Evolutionary conservation across 75 land plant genomes (phyloP).

Genomic region (Pinus taeda): DNA sequence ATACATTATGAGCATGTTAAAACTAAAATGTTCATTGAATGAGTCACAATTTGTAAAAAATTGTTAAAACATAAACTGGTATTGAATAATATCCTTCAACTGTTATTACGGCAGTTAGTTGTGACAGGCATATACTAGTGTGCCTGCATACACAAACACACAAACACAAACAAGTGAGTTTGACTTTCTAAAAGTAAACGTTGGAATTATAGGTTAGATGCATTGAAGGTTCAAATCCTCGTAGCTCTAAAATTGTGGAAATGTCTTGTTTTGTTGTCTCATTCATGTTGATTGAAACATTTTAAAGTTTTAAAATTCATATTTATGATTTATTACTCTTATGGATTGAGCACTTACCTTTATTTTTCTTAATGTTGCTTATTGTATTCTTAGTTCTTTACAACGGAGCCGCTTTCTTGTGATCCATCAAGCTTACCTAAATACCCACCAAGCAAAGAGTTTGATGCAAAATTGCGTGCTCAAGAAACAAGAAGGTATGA

Average conservation of each 20-base stretch:
- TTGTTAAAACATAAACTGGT: neutral
- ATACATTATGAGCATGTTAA: no score
- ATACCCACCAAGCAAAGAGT: slow-evolving; percentile 89
- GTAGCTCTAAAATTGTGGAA: neutral
- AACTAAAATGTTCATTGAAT: neutral
- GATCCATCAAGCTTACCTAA: slow-evolving; percentile 87
- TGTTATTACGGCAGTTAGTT: neutral
- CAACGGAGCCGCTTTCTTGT: slow-evolving; percentile 70
- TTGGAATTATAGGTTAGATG: neutral
- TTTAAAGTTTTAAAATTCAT: neutral
- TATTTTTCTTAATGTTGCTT: neutral
- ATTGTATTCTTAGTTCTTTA: slow-evolving; percentile 63
- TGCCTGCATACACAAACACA: no score
- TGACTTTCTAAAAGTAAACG: neutral
- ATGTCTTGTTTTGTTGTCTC: neutral
- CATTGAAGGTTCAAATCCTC: neutral
- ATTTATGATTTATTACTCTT: neutral
- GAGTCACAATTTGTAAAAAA: neutral
- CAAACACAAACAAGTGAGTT: no score
- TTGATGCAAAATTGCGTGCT: slow-evolving; percentile 68
- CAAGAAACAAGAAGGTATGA: slow-evolving; percentile 75
- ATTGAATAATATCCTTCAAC: neutral
- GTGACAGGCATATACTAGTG: neutral
- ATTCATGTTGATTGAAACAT: neutral
- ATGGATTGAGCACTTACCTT: neutral